Percentiles rank a stretch among this genome's conserved stretches.
phyloP scores from a whole-genome alignment of 441 rosid genomes.

The Eutrema salsugineum region DNA sequence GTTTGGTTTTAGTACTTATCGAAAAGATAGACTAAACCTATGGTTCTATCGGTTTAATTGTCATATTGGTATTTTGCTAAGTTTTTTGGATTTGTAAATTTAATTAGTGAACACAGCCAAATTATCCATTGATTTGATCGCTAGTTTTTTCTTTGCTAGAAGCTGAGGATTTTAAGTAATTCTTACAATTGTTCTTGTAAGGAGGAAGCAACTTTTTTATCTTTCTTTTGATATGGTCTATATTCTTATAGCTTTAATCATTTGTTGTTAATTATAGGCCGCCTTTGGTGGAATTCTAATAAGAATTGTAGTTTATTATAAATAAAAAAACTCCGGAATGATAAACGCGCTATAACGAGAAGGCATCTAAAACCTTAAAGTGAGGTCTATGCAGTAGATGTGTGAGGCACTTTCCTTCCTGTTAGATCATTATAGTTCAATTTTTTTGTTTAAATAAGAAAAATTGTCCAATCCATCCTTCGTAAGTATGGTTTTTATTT shows the following conservation, averaged over 20 bases:
- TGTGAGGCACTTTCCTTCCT: conserved; percentile 2
- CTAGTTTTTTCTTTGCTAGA: background rate
- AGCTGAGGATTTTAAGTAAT: background rate
- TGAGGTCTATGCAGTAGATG: background rate
- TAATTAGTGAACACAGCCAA: background rate
- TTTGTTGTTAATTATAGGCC: background rate
- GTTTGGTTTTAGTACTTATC: background rate
- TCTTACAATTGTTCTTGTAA: background rate
- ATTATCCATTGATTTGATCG: background rate
- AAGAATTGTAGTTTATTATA: too few relatives aligned
- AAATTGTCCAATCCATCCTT: background rate
- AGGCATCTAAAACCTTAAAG: background rate
- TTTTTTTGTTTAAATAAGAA: background rate
- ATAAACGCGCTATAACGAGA: background rate
- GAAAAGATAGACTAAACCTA: background rate
- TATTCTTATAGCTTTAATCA: background rate
- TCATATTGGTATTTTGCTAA: background rate
- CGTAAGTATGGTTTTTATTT: background rate
- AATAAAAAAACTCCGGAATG: background rate
- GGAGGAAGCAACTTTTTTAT: background rate
- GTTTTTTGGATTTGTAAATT: background rate
- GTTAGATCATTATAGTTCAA: background rate
- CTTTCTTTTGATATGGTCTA: conserved; percentile 8
- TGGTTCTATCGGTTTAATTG: background rate
- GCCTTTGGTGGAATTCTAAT: background rate